These are phyloP conservation scores for Kwoniella dendrophila DNA, from an alignment of 768 basidiomycete species.

Conservation along the genomic window DNA sequence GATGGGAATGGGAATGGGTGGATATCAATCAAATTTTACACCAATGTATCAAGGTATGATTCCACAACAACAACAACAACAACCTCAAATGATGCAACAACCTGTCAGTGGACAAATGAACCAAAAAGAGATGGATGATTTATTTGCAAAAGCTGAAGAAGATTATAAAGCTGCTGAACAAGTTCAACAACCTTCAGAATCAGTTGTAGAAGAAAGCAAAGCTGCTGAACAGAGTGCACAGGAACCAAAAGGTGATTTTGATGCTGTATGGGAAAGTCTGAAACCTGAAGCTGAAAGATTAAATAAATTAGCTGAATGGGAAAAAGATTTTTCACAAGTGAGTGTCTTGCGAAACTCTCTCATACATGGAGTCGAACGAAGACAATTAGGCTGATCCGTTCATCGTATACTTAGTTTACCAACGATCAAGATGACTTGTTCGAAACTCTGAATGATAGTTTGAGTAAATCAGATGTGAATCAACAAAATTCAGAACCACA, in stretches of 20 bases:
- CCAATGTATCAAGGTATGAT: slow-evolving; percentile 9
- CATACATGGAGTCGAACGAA: neutral
- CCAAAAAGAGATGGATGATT: slow-evolving; percentile 20
- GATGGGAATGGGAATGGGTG: too few species aligned
- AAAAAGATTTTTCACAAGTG: slow-evolving; percentile 53
- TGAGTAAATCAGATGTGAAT: slow-evolving; percentile 39
- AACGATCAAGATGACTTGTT: slow-evolving; percentile 51
- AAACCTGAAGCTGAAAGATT: slow-evolving; percentile 52
- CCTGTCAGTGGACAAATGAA: neutral
- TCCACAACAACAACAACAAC: neutral
- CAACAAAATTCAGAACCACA: slow-evolving; percentile 35
- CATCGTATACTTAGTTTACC: slow-evolving; percentile 35
- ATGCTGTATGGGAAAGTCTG: slow-evolving; percentile 54
- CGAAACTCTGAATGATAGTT: slow-evolving; percentile 51
- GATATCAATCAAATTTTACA: slow-evolving; percentile 13
- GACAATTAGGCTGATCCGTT: too few species aligned
- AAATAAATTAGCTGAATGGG: slow-evolving; percentile 53
- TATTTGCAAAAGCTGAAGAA: slow-evolving; percentile 29
- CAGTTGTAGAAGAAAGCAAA: slow-evolving; percentile 4
- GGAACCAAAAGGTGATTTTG: slow-evolving; percentile 49
- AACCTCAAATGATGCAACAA: neutral
- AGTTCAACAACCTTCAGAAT: slow-evolving; percentile 6
- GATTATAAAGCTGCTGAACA: slow-evolving; percentile 40
- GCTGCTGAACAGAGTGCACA: slow-evolving; percentile 27
- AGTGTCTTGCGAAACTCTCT: slow-evolving; percentile 9